These are phyloP conservation scores for Lasiodiplodia gonubiensis DNA, from an alignment of 2,329 filamentous ascomycete species.

Conservation along the genomic window DNA sequence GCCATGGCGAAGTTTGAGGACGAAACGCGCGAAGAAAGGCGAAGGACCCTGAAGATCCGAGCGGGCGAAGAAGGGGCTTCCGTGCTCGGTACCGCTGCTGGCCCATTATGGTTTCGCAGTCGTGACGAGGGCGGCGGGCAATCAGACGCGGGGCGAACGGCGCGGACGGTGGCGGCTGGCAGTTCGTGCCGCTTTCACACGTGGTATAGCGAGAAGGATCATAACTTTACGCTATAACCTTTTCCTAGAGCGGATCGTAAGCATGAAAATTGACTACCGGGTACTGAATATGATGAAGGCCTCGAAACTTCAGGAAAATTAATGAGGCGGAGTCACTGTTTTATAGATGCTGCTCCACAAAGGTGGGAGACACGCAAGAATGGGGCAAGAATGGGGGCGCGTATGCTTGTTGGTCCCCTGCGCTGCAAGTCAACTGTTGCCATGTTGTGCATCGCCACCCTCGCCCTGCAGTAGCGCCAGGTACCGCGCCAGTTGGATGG, in stretches of 20 bases:
- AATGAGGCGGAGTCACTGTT: neutral
- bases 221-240: neutral
- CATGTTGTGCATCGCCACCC: conserved; percentile 10
- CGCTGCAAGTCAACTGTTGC: neutral
- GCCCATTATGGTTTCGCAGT: neutral
- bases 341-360: conserved; percentile 6
- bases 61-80: neutral
- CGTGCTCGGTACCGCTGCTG: neutral
- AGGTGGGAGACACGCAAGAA: conserved; percentile 7
- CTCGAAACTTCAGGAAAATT: neutral
- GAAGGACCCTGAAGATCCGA: neutral
- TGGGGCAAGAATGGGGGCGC: conserved; percentile 22
- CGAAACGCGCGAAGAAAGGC: neutral
- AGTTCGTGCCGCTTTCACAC: neutral
- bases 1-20: neutral
- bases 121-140: conserved; percentile 4
- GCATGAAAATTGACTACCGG: neutral
- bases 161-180: conserved; percentile 3
- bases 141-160: neutral
- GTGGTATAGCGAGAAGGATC: no score
- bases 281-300: neutral
- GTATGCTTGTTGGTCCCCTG: neutral
- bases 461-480: conserved; percentile 23
- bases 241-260: neutral
- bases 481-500: conserved; percentile 7